These are phyloP conservation scores for Colletotrichum lini DNA, from an alignment of 2,329 filamentous ascomycete genomes.

Conservation along the genomic window DNA sequence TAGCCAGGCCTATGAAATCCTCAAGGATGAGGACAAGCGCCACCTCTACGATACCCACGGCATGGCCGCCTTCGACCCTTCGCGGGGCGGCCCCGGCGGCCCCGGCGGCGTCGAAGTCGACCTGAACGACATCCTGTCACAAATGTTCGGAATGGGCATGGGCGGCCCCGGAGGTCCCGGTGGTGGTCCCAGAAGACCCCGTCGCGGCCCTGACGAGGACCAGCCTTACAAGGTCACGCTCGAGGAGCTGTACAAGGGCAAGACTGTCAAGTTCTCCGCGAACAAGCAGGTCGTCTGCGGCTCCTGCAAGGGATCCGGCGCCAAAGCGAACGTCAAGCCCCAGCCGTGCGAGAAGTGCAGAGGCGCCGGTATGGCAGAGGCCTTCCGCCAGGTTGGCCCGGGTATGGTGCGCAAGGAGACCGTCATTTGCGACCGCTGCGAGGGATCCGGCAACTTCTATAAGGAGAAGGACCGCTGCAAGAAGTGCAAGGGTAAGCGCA, in stretches of 20 bases:
- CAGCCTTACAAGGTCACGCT: conserved; percentile 92
- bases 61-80: conserved; percentile 94
- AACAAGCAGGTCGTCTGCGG: conserved; percentile 94
- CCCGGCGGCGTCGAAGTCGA: conserved; percentile 81
- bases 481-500: conserved; percentile 96
- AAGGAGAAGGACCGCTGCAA: conserved; percentile 99
- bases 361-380: conserved; percentile 83
- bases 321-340: conserved; percentile 91
- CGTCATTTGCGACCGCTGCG: conserved; percentile 85
- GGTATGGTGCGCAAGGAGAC: conserved; percentile 87
- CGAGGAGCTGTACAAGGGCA: conserved; percentile 98
- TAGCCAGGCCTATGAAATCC: conserved; percentile 96
- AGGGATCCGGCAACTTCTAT: conserved; percentile 87
- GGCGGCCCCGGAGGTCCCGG: conserved; percentile 61
- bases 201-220: conserved; percentile 86
- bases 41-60: conserved; percentile 93
- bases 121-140: conserved; percentile 90
- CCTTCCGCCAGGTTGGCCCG: conserved; percentile 86
- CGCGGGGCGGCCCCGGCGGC: conserved; percentile 68
- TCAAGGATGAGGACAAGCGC: conserved; percentile 94
- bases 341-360: conserved; percentile 87
- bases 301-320: conserved; percentile 89
- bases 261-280: conserved; percentile 96
- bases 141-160: conserved; percentile 89
- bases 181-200: conserved; percentile 71